Evolutionary conservation across 2,329 filamentous ascomycete genomes (phyloP).

Genomic region (Fonsecaea nubica): DNA sequence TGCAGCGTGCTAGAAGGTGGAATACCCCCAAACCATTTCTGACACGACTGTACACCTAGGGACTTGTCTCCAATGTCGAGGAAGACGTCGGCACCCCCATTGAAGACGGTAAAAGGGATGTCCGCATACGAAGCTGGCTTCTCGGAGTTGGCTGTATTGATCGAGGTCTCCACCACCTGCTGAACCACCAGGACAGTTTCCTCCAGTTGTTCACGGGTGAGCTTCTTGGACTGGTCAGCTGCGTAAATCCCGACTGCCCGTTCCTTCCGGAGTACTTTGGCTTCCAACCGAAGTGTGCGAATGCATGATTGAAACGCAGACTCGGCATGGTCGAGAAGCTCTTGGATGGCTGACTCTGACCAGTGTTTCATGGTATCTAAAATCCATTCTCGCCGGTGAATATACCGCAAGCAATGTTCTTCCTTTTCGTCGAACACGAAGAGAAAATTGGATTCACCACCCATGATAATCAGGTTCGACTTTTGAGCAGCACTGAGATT

Average conservation of each 20-base stretch:
- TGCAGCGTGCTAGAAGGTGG: constrained; percentile 76
- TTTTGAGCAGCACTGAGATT: constrained; percentile 70
- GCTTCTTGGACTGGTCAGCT: constrained; percentile 64
- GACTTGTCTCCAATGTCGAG: constrained; percentile 98
- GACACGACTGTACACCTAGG: constrained; percentile 91
- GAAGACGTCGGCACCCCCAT: constrained; percentile 96
- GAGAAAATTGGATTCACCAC: constrained; percentile 94
- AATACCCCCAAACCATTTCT: constrained; percentile 78
- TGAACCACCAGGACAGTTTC: constrained; percentile 95
- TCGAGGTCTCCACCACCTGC: constrained; percentile 83
- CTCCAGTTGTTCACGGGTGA: constrained; percentile 87
- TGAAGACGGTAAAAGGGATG: constrained; percentile 96
- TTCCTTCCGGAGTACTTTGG: constrained; percentile 83
- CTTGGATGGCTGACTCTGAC: constrained; percentile 71
- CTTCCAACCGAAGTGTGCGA: constrained; percentile 73
- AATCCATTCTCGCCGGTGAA: constrained; percentile 64
- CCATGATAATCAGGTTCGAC: constrained; percentile 85
- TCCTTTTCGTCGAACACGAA: constrained; percentile 75
- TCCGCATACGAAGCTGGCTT: constrained; percentile 29
- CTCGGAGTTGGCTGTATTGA: constrained; percentile 52
- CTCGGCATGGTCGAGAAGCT: constrained; percentile 89
- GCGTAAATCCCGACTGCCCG: constrained; percentile 81
- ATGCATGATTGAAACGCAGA: constrained; percentile 82
- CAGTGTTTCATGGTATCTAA: constrained; percentile 62
- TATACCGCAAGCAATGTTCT: constrained; percentile 71